These are phyloP conservation scores for Spirogloea muscicola DNA, from an alignment of 139 green algal genomes.

Conservation along the genomic window DNA sequence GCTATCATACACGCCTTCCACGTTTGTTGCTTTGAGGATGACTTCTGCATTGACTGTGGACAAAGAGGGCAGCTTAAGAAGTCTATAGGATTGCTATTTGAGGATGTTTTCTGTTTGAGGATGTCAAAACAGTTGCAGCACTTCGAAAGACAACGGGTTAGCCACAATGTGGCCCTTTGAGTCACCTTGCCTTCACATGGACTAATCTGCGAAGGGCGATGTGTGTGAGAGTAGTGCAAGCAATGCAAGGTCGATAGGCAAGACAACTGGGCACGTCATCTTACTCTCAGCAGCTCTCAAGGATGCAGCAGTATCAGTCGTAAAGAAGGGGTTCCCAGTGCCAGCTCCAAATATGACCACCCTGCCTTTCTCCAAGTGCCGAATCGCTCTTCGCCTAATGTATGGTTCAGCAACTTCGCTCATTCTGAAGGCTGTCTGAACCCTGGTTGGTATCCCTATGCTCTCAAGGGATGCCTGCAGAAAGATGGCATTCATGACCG, in stretches of 20 bases:
- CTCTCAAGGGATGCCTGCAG: slow-evolving; percentile 72
- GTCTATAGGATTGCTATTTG: too few species aligned
- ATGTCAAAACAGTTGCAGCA: too few species aligned
- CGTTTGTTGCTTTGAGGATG: slow-evolving; percentile 90
- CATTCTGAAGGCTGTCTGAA: slow-evolving; percentile 96
- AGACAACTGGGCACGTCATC: not conserved
- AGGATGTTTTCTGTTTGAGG: too few species aligned
- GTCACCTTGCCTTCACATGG: not conserved
- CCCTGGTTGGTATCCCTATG: slow-evolving; percentile 64
- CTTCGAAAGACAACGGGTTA: too few species aligned
- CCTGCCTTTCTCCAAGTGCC: slow-evolving; percentile 86
- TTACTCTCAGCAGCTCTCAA: slow-evolving; percentile 87
- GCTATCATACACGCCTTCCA: slow-evolving; percentile 93
- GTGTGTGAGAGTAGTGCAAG: not conserved
- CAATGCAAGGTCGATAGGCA: not conserved
- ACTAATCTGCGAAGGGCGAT: not conserved
- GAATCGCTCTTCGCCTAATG: slow-evolving; percentile 87
- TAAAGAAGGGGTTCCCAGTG: slow-evolving; percentile 98
- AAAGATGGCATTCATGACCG: slow-evolving; percentile 94
- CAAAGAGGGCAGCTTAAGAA: too few species aligned
- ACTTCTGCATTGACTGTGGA: slow-evolving; percentile 74
- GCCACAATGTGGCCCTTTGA: too few species aligned
- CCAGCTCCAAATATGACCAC: slow-evolving; percentile 96
- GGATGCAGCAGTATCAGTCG: slow-evolving; percentile 93
- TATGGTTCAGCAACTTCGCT: slow-evolving; percentile 93